Conservation (phyloP, 1,284 basidiomycete species). For the Tranzscheliella williamsii region DNA sequence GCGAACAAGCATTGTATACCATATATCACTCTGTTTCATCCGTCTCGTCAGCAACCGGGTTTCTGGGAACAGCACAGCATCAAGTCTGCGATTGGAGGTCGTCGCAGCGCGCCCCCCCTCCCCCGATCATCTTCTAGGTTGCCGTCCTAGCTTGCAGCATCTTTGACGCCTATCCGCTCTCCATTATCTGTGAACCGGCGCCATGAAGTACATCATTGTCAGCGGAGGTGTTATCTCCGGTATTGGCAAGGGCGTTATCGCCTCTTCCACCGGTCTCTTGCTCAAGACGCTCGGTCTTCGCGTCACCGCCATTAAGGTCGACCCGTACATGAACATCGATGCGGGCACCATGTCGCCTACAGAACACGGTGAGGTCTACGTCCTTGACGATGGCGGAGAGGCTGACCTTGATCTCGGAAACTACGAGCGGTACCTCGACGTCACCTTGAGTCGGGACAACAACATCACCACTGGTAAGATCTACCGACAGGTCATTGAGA, state of each 20-base stretch:
- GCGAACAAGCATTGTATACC: too few relatives aligned
- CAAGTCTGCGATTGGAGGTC: constrained; percentile 35
- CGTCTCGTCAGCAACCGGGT: constrained; percentile 1
- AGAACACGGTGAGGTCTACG: constrained; percentile 98
- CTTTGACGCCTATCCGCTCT: not conserved
- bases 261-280: constrained; percentile 93
- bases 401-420: constrained; percentile 97
- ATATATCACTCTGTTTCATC: too few relatives aligned
- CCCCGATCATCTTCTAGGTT: constrained; percentile 3
- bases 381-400: constrained; percentile 97
- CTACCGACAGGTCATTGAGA: constrained; percentile 94
- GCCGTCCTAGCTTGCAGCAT: not conserved
- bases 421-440: constrained; percentile 95
- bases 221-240: constrained; percentile 63
- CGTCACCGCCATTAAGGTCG: constrained; percentile 98
- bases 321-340: constrained; percentile 99
- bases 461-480: constrained; percentile 99
- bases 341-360: constrained; percentile 98
- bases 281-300: constrained; percentile 93
- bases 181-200: too few relatives aligned
- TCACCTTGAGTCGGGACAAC: constrained; percentile 90
- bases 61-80: not conserved
- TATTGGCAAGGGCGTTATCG: constrained; percentile 64
- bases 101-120: constrained; percentile 12
- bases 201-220: constrained; percentile 63